Base-by-base conservation (phyloP, 345 rosid genomes). In the Lagerstroemia speciosa region DNA sequence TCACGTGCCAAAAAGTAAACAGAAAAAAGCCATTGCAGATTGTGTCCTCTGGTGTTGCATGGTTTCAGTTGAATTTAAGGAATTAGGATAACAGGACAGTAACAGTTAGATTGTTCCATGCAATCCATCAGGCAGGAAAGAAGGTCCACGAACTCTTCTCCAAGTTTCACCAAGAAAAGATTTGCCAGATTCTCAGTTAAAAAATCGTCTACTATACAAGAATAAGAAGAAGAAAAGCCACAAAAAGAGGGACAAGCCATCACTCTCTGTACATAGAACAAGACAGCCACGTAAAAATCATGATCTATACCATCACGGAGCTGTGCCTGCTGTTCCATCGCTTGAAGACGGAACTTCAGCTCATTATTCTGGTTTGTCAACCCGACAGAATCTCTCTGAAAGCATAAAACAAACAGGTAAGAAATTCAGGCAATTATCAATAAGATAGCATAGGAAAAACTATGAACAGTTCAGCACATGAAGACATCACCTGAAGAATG, bases 261-360 rank as follows among this genome's bases (percentile, higher is more conserved):
- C n/a, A n/a, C n/a, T n/a, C 11, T 58, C 9, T 15, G 6, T 10
- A 58, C 15, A 10, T 29, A 58, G n/a, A 58, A 14, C 29, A 29
- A 15, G 6, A 58, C 33, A 16, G 6, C 19, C 19, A 30, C 33
- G 29, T 14, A 10, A 58, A 15, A 30, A 1, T 2, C 38, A 6
- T 20, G 67, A 43, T 40, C 41, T 45, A 72, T 74, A 82, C 91
- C 92, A 71, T 85, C 85, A 45, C 81, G 83, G 68, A 87, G 78
- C 66, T 77, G 84, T 50, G 86, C 86, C 67, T 87, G 85, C 67
- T 87, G 89, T 74, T 83, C 87, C 86, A 84, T 78, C 65, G 89
- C 85, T 77, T 87, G 84, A 69, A 84, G 83, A 65, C 83, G 87
- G 65, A 87, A 84, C 74, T 83, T 83, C 73, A 84, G 74, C 73